Percentiles rank a stretch among this genome's conserved stretches.
These are phyloP conservation scores for Erysimum cheiranthoides DNA, from an alignment of 345 rosid genomes.

Conservation along the genomic window DNA sequence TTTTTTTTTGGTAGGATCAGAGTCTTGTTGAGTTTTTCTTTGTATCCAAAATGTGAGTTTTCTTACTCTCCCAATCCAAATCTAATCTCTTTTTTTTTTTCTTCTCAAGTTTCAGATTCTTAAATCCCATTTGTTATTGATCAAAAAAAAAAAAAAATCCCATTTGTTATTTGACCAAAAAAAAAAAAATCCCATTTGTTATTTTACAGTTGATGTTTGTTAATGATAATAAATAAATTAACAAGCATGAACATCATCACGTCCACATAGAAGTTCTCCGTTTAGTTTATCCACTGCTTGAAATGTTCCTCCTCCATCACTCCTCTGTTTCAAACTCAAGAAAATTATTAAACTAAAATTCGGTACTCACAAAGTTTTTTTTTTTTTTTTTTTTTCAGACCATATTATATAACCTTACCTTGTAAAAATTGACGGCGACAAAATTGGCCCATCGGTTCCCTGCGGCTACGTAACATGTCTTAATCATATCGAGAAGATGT, in stretches of 20 bases:
- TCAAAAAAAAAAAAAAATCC: no score
- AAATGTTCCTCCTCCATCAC: slow-evolving; percentile 69
- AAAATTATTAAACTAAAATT: not conserved
- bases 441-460: slow-evolving; percentile 67
- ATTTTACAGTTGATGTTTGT: no score
- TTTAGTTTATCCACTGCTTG: slow-evolving; percentile 63
- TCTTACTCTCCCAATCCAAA: no score
- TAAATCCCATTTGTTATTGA: no score
- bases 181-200: no score
- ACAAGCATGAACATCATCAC: slow-evolving; percentile 52
- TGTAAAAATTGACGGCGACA: slow-evolving; percentile 61
- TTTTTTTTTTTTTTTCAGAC: not conserved
- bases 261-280: slow-evolving; percentile 59
- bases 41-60: no score
- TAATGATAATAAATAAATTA: not conserved
- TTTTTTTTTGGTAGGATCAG: no score
- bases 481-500: slow-evolving; percentile 43
- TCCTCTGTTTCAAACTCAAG: slow-evolving; percentile 46
- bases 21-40: no score
- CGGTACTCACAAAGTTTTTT: not conserved
- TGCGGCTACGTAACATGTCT: slow-evolving; percentile 52
- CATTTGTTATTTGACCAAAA: no score
- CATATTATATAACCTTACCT: slow-evolving; percentile 38
- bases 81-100: no score
- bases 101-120: no score